Evolutionary conservation across 306 rosid genomes (phyloP).

Genomic region (Vigna unguiculata): DNA sequence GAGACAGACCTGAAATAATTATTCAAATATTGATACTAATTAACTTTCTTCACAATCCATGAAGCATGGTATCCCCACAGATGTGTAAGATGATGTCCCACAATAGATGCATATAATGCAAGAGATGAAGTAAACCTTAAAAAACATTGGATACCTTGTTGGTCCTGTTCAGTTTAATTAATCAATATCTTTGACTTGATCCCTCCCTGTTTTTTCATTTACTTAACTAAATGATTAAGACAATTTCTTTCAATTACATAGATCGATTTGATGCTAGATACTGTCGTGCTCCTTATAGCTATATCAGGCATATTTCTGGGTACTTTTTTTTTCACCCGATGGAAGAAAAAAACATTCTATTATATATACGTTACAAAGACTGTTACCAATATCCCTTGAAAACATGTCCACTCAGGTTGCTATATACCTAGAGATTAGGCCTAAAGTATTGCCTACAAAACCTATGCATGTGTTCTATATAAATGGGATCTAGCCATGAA

Average conservation of each 20-base stretch:
- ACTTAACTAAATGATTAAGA: slow-evolving; percentile 43
- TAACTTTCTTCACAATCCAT: slow-evolving; percentile 17
- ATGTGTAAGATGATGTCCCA: slow-evolving; percentile 37
- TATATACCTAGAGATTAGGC: slow-evolving; percentile 1
- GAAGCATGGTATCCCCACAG: slow-evolving; percentile 28
- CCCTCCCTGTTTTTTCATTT: slow-evolving; percentile 9
- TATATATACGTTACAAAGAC: neutral
- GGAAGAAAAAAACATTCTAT: neutral
- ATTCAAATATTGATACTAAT: slow-evolving; percentile 15
- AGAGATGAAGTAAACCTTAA: slow-evolving; percentile 16
- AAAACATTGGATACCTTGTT: slow-evolving; percentile 54
- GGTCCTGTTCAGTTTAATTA: slow-evolving; percentile 46
- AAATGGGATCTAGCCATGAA: slow-evolving; percentile 35
- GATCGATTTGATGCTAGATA: slow-evolving; percentile 4
- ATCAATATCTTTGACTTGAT: slow-evolving; percentile 52
- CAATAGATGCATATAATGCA: slow-evolving; percentile 35
- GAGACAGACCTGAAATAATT: neutral
- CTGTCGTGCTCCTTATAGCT: slow-evolving; percentile 6
- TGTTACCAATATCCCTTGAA: slow-evolving; percentile 3
- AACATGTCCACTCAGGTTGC: slow-evolving; percentile 25
- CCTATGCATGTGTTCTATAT: slow-evolving; percentile 29
- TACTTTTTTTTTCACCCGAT: neutral
- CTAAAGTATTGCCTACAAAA: slow-evolving; percentile 32
- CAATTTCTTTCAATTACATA: slow-evolving; percentile 35
- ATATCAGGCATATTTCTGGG: neutral